Conservation (phyloP, 2,329 filamentous ascomycete genomes). For the Nemania sp. region DNA sequence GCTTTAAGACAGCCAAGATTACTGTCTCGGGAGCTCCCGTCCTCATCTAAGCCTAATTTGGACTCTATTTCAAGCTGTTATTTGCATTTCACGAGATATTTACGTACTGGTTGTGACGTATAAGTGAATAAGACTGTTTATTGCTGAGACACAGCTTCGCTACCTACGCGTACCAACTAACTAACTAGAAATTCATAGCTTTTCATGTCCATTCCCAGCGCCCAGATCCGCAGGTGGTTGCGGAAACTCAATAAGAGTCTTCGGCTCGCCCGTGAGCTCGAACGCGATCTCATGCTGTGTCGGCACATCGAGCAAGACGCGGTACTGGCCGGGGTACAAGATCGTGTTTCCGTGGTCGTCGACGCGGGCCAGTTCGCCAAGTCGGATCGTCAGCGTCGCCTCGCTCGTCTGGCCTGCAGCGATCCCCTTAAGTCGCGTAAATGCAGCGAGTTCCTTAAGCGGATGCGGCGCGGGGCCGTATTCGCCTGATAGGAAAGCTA, state of each 20-base stretch:
- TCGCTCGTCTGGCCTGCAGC: slow-evolving; percentile 29
- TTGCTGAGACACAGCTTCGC: too few relatives aligned
- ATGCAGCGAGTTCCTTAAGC: slow-evolving; percentile 49
- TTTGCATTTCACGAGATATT: too few relatives aligned
- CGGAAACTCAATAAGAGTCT: slow-evolving; percentile 40
- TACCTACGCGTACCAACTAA: neutral
- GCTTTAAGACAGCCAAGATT: too few relatives aligned
- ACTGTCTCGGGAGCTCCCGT: too few relatives aligned
- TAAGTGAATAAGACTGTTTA: too few relatives aligned
- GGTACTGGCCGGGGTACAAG: slow-evolving; percentile 52
- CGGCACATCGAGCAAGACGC: slow-evolving; percentile 44
- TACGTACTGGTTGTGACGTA: too few relatives aligned
- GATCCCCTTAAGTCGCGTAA: slow-evolving; percentile 44
- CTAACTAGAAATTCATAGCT: slow-evolving; percentile 8
- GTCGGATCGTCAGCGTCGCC: slow-evolving; percentile 43
- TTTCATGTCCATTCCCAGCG: slow-evolving; percentile 34
- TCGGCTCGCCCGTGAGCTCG: slow-evolving; percentile 44
- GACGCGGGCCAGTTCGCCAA: slow-evolving; percentile 49
- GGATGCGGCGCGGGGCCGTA: slow-evolving; percentile 49
- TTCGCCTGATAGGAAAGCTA: slow-evolving; percentile 47
- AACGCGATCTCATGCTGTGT: slow-evolving; percentile 44
- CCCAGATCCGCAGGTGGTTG: slow-evolving; percentile 37
- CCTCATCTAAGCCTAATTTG: too few relatives aligned
- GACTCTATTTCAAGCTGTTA: too few relatives aligned
- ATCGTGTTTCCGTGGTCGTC: slow-evolving; percentile 50